phyloP scores from a whole-genome alignment of 495 filamentous ascomycete species.

The Podospora fimiseda region DNA sequence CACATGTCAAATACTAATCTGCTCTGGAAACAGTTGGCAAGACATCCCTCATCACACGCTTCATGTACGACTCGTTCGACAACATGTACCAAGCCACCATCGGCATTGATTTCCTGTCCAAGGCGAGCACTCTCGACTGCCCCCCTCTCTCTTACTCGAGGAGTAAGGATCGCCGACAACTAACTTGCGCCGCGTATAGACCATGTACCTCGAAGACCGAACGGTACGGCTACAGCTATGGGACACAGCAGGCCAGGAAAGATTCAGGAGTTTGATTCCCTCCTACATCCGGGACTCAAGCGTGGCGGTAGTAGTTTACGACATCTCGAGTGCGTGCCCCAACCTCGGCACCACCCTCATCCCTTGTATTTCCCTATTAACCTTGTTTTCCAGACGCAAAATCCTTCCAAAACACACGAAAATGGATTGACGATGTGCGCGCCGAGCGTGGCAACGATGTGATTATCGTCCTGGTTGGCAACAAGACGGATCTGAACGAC shows the following conservation, averaged over 20 bases:
- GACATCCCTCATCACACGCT: constrained; percentile 95
- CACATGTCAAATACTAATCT: constrained; percentile 14
- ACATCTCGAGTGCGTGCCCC: constrained; percentile 83
- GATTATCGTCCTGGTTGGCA: constrained; percentile 96
- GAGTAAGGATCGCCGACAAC: no score
- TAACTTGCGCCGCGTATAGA: no score
- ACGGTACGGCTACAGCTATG: constrained; percentile 96
- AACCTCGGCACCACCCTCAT: no score
- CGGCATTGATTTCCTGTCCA: constrained; percentile 98
- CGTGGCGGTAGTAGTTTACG: constrained; percentile 97
- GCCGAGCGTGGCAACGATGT: constrained; percentile 96
- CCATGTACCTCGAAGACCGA: constrained; percentile 98
- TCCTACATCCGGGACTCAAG: constrained; percentile 97
- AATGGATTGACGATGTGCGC: constrained; percentile 98
- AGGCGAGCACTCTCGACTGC: constrained; percentile 49
- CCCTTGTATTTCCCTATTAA: neutral
- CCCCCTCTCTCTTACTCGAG: constrained; percentile 12
- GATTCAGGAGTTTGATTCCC: constrained; percentile 92
- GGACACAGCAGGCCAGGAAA: constrained; percentile 97
- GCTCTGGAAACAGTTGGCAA: constrained; percentile 72
- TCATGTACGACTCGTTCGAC: constrained; percentile 99
- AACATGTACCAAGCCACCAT: constrained; percentile 99
- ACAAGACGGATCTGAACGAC: constrained; percentile 97
- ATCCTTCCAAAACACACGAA: constrained; percentile 93
- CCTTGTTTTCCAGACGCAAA: constrained; percentile 57